Conservation (phyloP, 495 filamentous ascomycete genomes). For the Friedmanniomyces endolithicus region DNA sequence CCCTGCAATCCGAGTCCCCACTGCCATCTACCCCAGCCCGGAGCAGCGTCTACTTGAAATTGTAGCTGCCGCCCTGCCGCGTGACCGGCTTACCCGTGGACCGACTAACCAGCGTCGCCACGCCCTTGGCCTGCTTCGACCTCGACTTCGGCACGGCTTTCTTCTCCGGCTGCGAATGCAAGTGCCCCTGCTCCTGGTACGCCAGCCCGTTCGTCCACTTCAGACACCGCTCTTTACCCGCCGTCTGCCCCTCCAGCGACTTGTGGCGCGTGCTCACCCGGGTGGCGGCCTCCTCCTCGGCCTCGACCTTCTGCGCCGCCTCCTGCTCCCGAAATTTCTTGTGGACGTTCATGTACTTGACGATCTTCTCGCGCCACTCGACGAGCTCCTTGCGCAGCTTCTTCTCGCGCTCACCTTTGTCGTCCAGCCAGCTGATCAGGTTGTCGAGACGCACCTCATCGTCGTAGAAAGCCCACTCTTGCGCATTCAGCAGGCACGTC, state of each 20-base stretch:
- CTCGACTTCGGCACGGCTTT: slow-evolving; percentile 27
- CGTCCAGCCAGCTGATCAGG: slow-evolving; percentile 79
- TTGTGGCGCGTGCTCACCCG: slow-evolving; percentile 69
- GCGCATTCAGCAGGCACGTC: slow-evolving; percentile 63
- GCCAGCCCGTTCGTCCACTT: slow-evolving; percentile 73
- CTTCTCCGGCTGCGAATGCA: slow-evolving; percentile 67
- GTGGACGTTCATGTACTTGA: slow-evolving; percentile 65
- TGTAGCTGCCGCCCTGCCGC: slow-evolving; percentile 11
- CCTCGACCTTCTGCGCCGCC: slow-evolving; percentile 41
- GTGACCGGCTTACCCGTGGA: slow-evolving; percentile 16
- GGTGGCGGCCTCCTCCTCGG: slow-evolving; percentile 43
- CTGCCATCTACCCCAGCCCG: not conserved
- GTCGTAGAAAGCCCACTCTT: slow-evolving; percentile 84
- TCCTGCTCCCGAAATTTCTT: slow-evolving; percentile 51
- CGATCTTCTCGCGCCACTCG: slow-evolving; percentile 63
- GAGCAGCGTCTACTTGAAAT: slow-evolving; percentile 7
- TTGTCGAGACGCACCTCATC: slow-evolving; percentile 62
- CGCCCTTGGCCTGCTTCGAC: slow-evolving; percentile 8
- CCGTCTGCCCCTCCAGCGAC: slow-evolving; percentile 46
- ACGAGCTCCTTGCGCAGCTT: slow-evolving; percentile 77
- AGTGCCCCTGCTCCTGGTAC: slow-evolving; percentile 61
- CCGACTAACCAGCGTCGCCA: slow-evolving; percentile 7
- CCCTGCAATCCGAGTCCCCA: not conserved
- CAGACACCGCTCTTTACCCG: slow-evolving; percentile 53
- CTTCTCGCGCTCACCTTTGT: slow-evolving; percentile 66